phyloP scores from a whole-genome alignment of 1,284 basidiomycete species.

The Wolfiporia cocos region DNA sequence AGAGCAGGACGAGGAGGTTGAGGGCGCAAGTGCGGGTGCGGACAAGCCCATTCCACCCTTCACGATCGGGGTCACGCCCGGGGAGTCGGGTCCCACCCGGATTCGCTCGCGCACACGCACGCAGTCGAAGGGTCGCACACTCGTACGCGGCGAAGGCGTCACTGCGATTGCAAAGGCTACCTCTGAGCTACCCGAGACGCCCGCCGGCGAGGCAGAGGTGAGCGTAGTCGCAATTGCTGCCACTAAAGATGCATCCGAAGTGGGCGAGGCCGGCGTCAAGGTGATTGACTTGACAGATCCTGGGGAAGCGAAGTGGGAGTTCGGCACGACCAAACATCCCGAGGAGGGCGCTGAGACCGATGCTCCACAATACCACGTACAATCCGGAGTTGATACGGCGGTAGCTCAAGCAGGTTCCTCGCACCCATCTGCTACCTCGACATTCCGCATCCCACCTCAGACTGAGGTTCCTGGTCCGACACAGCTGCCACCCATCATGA shows the following conservation, averaged over 20 bases:
- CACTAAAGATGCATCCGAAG: conserved; percentile 7
- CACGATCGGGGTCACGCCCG: conserved; percentile 39
- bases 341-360: conserved; percentile 8
- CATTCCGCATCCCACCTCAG: background rate
- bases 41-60: conserved; percentile 33
- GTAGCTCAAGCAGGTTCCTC: background rate
- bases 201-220: conserved; percentile 5
- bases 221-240: background rate
- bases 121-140: conserved; percentile 19
- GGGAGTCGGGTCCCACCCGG: conserved; percentile 33
- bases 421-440: background rate
- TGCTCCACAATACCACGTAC: background rate
- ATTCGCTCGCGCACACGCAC: conserved; percentile 31
- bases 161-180: background rate
- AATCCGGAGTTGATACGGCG: too few species aligned
- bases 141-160: background rate
- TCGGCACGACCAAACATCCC: conserved; percentile 40
- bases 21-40: conserved; percentile 7
- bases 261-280: conserved; percentile 13
- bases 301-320: conserved; percentile 43
- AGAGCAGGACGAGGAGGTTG: conserved; percentile 11
- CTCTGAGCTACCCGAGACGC: conserved; percentile 6
- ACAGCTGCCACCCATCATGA: conserved; percentile 10
- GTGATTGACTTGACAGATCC: conserved; percentile 32
- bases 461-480: too few species aligned